Conservation (phyloP, 2,329 filamentous ascomycete species). For the Diaporthe nobilis region DNA sequence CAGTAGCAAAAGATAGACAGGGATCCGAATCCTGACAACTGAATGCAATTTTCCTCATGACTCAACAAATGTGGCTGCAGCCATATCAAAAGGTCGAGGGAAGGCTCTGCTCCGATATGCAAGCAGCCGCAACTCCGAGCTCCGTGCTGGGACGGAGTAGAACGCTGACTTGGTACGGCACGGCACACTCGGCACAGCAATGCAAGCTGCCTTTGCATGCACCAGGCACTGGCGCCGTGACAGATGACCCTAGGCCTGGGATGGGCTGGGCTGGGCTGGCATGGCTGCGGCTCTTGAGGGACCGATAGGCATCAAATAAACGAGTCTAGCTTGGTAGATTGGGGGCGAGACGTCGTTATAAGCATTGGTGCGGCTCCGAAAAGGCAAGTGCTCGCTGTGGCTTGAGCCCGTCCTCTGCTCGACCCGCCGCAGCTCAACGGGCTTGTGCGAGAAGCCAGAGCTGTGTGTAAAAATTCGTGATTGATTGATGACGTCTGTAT, state of each 20-base stretch:
- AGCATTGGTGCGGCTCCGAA: slow-evolving; percentile 17
- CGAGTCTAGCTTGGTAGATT: background rate
- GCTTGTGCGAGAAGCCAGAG: background rate
- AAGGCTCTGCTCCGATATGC: slow-evolving; percentile 3
- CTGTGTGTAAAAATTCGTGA: background rate
- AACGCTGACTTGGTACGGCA: background rate
- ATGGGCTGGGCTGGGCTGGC: background rate
- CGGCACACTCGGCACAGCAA: slow-evolving; percentile 4
- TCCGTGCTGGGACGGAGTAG: background rate
- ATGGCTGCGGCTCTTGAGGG: slow-evolving; percentile 1
- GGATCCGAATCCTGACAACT: slow-evolving; percentile 21
- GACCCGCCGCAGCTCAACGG: background rate
- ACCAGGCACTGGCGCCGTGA: background rate
- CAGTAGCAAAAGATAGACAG: slow-evolving; percentile 25
- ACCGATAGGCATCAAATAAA: background rate
- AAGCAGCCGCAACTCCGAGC: slow-evolving; percentile 9
- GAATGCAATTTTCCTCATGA: slow-evolving; percentile 11
- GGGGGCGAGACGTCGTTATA: background rate
- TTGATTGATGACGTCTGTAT: background rate
- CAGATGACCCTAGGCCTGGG: background rate
- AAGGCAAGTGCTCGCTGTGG: background rate
- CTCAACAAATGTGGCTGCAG: background rate
- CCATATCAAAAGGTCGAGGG: background rate
- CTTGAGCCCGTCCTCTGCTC: background rate
- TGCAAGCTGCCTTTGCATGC: slow-evolving; percentile 8